A percentile compares a stretch with the other conserved stretches of the same genome.
Conservation (phyloP, 148 eudicot genomes). For the Chenopodium berlandieri region DNA sequence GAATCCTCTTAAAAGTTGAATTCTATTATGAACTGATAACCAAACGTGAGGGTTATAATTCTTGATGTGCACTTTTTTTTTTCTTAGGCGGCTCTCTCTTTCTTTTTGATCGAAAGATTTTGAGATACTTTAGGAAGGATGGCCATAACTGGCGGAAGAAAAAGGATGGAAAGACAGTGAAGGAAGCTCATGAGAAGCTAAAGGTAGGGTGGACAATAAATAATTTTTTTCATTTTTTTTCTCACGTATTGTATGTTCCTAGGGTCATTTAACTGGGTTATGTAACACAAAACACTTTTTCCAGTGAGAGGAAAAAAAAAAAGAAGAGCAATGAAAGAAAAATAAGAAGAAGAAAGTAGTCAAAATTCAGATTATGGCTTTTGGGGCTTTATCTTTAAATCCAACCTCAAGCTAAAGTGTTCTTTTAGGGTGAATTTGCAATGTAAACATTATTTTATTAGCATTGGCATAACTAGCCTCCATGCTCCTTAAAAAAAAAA, state of each 20-base stretch:
- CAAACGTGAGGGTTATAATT: conserved; percentile 4
- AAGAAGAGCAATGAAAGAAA: background rate
- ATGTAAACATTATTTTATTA: background rate
- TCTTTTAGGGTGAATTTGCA: background rate
- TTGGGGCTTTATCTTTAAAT: background rate
- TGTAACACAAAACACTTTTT: background rate
- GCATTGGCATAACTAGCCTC: background rate
- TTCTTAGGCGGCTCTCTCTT: conserved; percentile 77
- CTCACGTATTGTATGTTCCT: background rate
- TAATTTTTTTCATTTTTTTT: no score
- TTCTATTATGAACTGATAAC: background rate
- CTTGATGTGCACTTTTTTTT: conserved; percentile 4
- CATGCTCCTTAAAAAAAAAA: no score
- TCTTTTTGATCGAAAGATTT: conserved; percentile 85
- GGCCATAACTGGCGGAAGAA: conserved; percentile 92
- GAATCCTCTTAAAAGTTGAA: background rate
- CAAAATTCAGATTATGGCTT: background rate
- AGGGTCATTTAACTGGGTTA: background rate
- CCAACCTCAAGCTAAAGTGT: background rate
- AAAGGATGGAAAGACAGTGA: conserved; percentile 82
- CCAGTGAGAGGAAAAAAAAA: background rate
- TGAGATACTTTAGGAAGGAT: conserved; percentile 91
- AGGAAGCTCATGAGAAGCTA: conserved; percentile 91
- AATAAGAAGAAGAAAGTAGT: background rate
- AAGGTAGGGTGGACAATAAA: conserved; percentile 44